Base-by-base conservation (phyloP, 2,329 filamentous ascomycete species). In the Didymella keratinophila region DNA sequence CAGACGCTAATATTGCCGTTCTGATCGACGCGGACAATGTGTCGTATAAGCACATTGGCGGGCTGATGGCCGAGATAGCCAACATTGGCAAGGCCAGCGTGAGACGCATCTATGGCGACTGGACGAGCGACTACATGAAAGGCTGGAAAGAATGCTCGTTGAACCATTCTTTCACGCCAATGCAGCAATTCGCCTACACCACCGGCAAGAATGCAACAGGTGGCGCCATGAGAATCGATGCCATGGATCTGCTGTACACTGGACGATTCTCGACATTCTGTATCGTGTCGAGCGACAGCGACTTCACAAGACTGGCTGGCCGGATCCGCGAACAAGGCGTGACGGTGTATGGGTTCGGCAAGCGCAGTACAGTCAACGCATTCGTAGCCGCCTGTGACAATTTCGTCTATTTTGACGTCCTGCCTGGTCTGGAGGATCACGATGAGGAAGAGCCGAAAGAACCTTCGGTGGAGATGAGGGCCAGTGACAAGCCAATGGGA, bases 191-290 rank as follows among this genome's bases (percentile, higher is more conserved):
- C 41, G 69, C 70, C 6, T 73, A 73, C 49, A 74, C 71, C 1
- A 69, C 61, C 1, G 65, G 66, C n/a, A 73, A 73, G 52, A 73
- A 73, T 20, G 66, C 71, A 18, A 75, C 71, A 2, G 68, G 74
- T 28, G 69, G 69, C 20, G 70, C 69, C 2, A 76, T 76, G 73
- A 76, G 76, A 42, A 75, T 74, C 25, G 68, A 76, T 39, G 72
- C 72, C 16, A 77, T 76, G 73, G 72, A 76, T 49, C 58, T 76
- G 14, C 58, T 76, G 7, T 74, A 75, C 57, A 74, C 71, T 8
- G 67, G 63, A 16, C 67, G 71, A n/a, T 73, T 73, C 53, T 66
- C 69, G 25, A 68, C 66, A 16, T 76, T 76, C 56, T 76, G 72
- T 49, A 56, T 75, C 23, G 72, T 74, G 16, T 74, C 72, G 4